Evolutionary conservation across 2,329 filamentous ascomycete genomes (phyloP).

Genomic region (Myriosclerotinia duriaeana): DNA sequence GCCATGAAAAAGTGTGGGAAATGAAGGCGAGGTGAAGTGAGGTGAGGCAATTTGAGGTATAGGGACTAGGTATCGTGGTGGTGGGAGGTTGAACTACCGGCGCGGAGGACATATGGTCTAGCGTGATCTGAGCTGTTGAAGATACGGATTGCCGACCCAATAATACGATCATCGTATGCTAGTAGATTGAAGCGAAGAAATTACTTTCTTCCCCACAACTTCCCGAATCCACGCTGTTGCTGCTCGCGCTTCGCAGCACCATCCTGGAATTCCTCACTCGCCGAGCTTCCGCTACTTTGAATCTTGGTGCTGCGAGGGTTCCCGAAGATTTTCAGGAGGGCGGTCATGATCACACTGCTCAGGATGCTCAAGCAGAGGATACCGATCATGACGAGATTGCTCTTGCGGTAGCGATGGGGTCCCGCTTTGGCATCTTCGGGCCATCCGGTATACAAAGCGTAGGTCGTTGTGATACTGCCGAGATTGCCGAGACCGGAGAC

Average conservation of each 20-base stretch:
- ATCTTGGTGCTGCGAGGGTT: conserved; percentile 53
- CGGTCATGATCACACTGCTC: conserved; percentile 67
- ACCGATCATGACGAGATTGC: conserved; percentile 84
- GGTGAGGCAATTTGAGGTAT: not conserved
- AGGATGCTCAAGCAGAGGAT: conserved; percentile 78
- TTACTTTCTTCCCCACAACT: conserved; percentile 39
- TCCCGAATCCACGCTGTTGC: conserved; percentile 57
- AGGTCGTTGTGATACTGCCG: conserved; percentile 83
- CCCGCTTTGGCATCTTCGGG: conserved; percentile 69
- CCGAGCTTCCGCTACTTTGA: conserved; percentile 42
- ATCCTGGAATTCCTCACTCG: conserved; percentile 51
- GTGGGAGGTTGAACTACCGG: conserved; percentile 32
- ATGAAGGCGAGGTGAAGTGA: not conserved
- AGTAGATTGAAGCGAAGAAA: conserved; percentile 11
- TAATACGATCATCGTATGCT: not conserved
- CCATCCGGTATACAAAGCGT: conserved; percentile 88
- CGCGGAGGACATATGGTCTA: not conserved
- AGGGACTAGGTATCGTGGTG: not conserved
- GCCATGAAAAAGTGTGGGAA: not conserved
- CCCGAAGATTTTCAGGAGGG: conserved; percentile 60
- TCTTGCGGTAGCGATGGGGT: conserved; percentile 71
- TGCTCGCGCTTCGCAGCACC: conserved; percentile 60
- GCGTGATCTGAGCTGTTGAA: conserved; percentile 32
- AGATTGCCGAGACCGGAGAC: conserved; percentile 86
- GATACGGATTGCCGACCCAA: too few relatives aligned